Base-by-base conservation (phyloP, 1,284 basidiomycete genomes). In the Leccinum pallidistipes region DNA sequence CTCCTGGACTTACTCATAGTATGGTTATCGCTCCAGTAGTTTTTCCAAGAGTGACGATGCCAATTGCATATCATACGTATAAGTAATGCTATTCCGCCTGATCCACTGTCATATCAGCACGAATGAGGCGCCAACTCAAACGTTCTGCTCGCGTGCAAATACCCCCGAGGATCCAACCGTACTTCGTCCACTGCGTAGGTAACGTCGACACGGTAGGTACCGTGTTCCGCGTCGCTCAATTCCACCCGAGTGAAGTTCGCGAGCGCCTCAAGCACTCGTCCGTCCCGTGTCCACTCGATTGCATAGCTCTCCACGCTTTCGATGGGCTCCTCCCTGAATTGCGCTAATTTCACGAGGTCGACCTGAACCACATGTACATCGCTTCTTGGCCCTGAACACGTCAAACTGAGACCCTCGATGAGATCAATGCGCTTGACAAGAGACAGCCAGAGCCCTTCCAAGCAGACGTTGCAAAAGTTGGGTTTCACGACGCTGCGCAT, bases 391-490 rank as follows among this genome's bases (percentile, higher is more conserved):
- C 55, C 57, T 32, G 55, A 49, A 55, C 63, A 57, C 56, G 64
- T 56, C 63, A 65, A 43, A 21, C 69, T 66, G 51, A 87, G 65
- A 40, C 70, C 70, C 62, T 92, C 89, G 64, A 92, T 83, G 66
- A 90, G 81, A 67, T 78, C 79, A 57, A 91, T 76, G 50, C 82
- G 81, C 45, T 72, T 72, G 7, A 91, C 79, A 16, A 91, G 81
- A 10, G 83, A 79, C 53, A 84, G 74, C 87, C 90, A 91, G 47
- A 94, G 83, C 2, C 81, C 88, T 65, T 92, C 89, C 11, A 83
- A 73, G 73, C 92, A 95, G 53, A 87, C 87, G 59, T 81, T 83
- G 77, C 92, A 94, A 73, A 94, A 92, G 67, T 86, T 85, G 67
- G 86, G 84, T 0, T 81, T 80, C 36, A 82, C 87, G 55, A 92